Evolutionary conservation across 306 rosid species (phyloP).

Genomic region (Quercus bicolor): DNA sequence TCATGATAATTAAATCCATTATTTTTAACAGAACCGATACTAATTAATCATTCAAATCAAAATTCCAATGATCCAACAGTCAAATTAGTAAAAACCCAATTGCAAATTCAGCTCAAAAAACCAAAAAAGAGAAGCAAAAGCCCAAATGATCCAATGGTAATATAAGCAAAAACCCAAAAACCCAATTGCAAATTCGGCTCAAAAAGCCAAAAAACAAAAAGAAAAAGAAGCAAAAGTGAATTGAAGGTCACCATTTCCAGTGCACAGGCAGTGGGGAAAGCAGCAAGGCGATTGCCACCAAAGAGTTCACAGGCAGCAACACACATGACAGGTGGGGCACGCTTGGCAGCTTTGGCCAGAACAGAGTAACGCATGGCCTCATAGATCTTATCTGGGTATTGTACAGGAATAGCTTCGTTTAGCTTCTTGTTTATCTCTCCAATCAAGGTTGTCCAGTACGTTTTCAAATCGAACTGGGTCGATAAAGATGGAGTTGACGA

Average conservation of each 20-base stretch:
- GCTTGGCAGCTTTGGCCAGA: slow-evolving; percentile 75
- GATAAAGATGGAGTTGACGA: slow-evolving; percentile 16
- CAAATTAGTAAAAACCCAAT: not conserved
- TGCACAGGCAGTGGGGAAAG: slow-evolving; percentile 95
- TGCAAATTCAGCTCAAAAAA: not conserved
- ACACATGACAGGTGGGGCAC: slow-evolving; percentile 96
- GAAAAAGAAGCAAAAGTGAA: not conserved
- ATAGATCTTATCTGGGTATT: slow-evolving; percentile 72
- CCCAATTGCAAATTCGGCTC: not conserved
- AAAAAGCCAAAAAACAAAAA: not conserved
- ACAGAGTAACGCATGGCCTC: slow-evolving; percentile 86
- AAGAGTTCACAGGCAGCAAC: slow-evolving; percentile 84
- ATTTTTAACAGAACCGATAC: too few relatives aligned
- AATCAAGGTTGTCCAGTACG: slow-evolving; percentile 68
- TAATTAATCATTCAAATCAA: too few relatives aligned
- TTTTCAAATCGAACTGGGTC: slow-evolving; percentile 66
- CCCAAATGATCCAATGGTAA: too few relatives aligned
- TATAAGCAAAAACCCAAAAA: not conserved
- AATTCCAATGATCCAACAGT: too few relatives aligned
- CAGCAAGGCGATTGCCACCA: slow-evolving; percentile 73
- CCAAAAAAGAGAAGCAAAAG: not conserved
- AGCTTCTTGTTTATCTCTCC: slow-evolving; percentile 73
- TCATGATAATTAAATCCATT: too few relatives aligned
- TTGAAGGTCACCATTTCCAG: slow-evolving; percentile 74
- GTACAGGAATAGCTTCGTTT: slow-evolving; percentile 66